Conservation (phyloP, 495 filamentous ascomycete genomes). For the Aspergillus heteromorphus region DNA sequence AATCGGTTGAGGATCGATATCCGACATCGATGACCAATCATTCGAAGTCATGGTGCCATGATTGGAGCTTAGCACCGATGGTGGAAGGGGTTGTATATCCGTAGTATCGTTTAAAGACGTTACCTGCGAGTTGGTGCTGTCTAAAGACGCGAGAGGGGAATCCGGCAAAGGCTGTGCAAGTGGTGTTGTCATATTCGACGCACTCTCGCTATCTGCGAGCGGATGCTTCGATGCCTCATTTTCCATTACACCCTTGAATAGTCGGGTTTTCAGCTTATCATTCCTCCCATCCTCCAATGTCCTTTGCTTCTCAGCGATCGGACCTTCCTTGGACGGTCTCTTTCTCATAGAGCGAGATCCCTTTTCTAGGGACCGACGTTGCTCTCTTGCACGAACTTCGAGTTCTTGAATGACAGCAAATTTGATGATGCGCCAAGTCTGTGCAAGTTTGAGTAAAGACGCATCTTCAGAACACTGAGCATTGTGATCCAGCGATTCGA, state of each 20-base stretch:
- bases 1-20: constrained; percentile 18
- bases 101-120: constrained; percentile 29
- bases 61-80: constrained; percentile 40
- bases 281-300: constrained; percentile 32
- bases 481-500: constrained; percentile 55
- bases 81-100: constrained; percentile 39
- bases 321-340: constrained; percentile 31
- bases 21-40: constrained; percentile 34
- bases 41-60: constrained; percentile 24
- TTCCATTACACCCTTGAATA: constrained; percentile 43
- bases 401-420: constrained; percentile 59
- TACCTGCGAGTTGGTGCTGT: constrained; percentile 26
- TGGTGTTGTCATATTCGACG: constrained; percentile 75
- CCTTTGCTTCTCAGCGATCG: constrained; percentile 20
- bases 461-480: constrained; percentile 55
- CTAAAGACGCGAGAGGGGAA: constrained; percentile 29
- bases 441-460: constrained; percentile 58
- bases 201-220: constrained; percentile 55
- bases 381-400: constrained; percentile 50
- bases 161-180: constrained; percentile 63
- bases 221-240: constrained; percentile 27
- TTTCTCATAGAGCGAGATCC: constrained; percentile 22
- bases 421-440: constrained; percentile 69
- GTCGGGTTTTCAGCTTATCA: constrained; percentile 35
- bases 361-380: constrained; percentile 31